Conservation (phyloP, 192 early-diverging fungal genomes). For the Kappamyces sp. region DNA sequence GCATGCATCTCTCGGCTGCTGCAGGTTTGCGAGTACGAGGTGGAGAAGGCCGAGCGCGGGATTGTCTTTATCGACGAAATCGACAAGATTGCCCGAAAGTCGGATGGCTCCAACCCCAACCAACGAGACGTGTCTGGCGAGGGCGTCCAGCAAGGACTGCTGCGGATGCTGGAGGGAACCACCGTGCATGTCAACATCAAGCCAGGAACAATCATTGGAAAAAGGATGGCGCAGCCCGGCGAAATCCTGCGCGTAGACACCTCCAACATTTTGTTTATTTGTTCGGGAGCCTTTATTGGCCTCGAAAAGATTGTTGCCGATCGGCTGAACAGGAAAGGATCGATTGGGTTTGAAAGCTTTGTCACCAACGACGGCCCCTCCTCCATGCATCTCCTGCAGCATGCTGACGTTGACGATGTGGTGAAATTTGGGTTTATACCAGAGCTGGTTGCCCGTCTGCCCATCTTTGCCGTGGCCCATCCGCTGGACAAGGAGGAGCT, state of each 20-base stretch:
- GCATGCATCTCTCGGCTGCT: slow-evolving; percentile 74
- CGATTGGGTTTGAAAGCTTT: slow-evolving; percentile 73
- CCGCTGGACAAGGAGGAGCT: slow-evolving; percentile 62
- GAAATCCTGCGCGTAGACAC: slow-evolving; percentile 85
- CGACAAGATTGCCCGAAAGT: slow-evolving; percentile 80
- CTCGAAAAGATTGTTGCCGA: slow-evolving; percentile 75
- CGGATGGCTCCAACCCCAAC: slow-evolving; percentile 54
- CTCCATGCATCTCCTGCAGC: slow-evolving; percentile 46
- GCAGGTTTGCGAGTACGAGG: slow-evolving; percentile 83
- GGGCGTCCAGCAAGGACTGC: slow-evolving; percentile 78
- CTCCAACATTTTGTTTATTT: slow-evolving; percentile 84
- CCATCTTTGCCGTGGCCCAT: slow-evolving; percentile 71
- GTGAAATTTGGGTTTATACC: slow-evolving; percentile 84
- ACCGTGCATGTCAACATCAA: slow-evolving; percentile 81
- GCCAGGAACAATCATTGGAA: slow-evolving; percentile 48
- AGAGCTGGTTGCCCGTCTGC: slow-evolving; percentile 83
- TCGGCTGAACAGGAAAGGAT: slow-evolving; percentile 64
- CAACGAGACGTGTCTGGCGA: slow-evolving; percentile 79
- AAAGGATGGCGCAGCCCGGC: slow-evolving; percentile 32
- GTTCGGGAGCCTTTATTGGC: slow-evolving; percentile 84
- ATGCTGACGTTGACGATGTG: slow-evolving; percentile 68
- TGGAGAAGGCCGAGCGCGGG: slow-evolving; percentile 74
- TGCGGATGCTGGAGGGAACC: slow-evolving; percentile 86
- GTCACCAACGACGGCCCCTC: slow-evolving; percentile 3
- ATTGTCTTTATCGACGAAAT: slow-evolving; percentile 93